Evolutionary conservation across 805 yeast genomes (phyloP), one percentile per base, ranked within the genome.

Genomic region (Ogataea pignaliae): DNA sequence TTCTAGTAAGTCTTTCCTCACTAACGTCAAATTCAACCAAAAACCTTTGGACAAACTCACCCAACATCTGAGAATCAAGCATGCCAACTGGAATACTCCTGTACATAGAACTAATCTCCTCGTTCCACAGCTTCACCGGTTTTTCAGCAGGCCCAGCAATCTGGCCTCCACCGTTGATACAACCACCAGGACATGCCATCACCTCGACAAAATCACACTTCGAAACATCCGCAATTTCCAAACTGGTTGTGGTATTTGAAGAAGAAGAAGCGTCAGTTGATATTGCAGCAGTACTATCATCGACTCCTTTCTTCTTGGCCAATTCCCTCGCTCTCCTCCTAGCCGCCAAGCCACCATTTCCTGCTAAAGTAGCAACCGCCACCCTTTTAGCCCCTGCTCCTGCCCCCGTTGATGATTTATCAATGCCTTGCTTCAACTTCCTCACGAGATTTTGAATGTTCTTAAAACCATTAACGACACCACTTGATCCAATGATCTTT

Each of bases 121-220:
- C 54, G 17, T 75, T 59, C 83, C 79, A 78, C 14, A 63, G 70
- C 59, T 79, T 69, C 29, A 50, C 37, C 6, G 46, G 29, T 0
- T 52, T 52, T 4, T 60, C 72, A 1, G 55, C 50, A 0, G 79
- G 78, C 5, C 71, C 71, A 4, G 78, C 73, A 15, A 88, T 75
- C 55, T 89, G 90, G 0, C 99, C 99, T 17, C 99, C 98, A 10
- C 99, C 99, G 57, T 91, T 93, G 44, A 90, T 86, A 59, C 98
- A 93, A 1, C 99, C 99, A 28, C 88, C 89, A 6, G 99, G 99
- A 63, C 99, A 93, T 1, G 99, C 99, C 97, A 89, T 91, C 37
- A 93, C 85, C 57, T 93, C 99, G 6, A 91, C 86, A 53, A 85
- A 87, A 49, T 88, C 93, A 53, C 86, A 82, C 34, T 68, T 71